phyloP scores from a whole-genome alignment of 2,329 filamentous ascomycete species.

The Paraphoma sp. region DNA sequence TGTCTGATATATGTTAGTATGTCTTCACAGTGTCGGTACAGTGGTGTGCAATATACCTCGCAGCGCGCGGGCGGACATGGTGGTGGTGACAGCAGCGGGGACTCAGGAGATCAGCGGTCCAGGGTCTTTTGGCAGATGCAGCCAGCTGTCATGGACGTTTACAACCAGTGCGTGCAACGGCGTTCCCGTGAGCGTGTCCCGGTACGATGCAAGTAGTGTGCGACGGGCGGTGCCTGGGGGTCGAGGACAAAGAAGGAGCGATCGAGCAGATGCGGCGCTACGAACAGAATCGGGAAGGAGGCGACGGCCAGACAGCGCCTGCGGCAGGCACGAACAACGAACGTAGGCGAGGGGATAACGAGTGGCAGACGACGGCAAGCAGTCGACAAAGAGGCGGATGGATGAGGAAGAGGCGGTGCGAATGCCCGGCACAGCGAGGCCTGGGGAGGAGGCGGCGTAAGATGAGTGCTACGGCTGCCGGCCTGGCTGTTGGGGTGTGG shows the following conservation, averaged over 20 bases:
- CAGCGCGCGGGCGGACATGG: constrained; percentile 26
- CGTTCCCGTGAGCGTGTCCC: constrained; percentile 1
- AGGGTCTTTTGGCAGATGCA: constrained; percentile 9
- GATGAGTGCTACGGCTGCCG: constrained; percentile 11
- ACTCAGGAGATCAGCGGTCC: constrained; percentile 20
- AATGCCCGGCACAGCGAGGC: constrained; percentile 1
- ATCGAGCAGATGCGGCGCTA: constrained; percentile 11
- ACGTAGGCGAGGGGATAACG: constrained; percentile 11
- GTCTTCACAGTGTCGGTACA: not conserved
- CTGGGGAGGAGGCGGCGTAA: constrained; percentile 3
- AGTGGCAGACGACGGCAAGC: constrained; percentile 10
- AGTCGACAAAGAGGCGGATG: constrained; percentile 2
- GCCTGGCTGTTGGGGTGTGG: constrained; percentile 21
- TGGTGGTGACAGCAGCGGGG: constrained; percentile 11
- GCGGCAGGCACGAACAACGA: constrained; percentile 2
- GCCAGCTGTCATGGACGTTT: constrained; percentile 14
- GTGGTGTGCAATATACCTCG: constrained; percentile 11
- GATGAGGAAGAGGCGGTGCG: constrained; percentile 1
- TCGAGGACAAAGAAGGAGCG: constrained; percentile 15
- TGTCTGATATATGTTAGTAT: constrained; percentile 34
- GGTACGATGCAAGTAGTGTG: not conserved
- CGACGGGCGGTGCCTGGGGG: constrained; percentile 11
- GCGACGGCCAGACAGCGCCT: constrained; percentile 9
- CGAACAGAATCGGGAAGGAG: constrained; percentile 1
- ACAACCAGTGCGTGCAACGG: constrained; percentile 11